Conservation (phyloP, 768 basidiomycete species). For the Mycena filopes region DNA sequence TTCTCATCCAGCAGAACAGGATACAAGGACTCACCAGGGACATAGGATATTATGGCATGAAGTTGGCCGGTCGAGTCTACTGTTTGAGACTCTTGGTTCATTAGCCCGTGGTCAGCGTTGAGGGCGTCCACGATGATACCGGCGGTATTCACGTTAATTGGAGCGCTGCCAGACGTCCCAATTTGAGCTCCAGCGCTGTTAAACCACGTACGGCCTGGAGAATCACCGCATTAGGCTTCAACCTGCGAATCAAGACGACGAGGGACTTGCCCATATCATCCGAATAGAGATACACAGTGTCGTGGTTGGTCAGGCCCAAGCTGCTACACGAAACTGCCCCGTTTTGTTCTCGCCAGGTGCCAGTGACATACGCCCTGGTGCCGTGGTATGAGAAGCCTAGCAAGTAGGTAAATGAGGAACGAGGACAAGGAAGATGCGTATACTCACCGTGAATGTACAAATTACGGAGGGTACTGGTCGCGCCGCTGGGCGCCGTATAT, state of each 20-base stretch:
- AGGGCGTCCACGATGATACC: slow-evolving; percentile 57
- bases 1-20: neutral
- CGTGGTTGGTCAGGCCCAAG: slow-evolving; percentile 58
- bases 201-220: slow-evolving; percentile 55
- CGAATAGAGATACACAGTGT: slow-evolving; percentile 58
- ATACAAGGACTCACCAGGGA: slow-evolving; percentile 48
- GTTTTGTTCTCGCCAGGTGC: slow-evolving; percentile 60
- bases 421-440: neutral
- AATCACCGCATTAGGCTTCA: neutral
- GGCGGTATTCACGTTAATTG: slow-evolving; percentile 54
- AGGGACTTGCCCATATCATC: slow-evolving; percentile 52
- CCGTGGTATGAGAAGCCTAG: slow-evolving; percentile 51
- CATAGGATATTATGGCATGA: slow-evolving; percentile 60
- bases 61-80: slow-evolving; percentile 57
- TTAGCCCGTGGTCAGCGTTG: slow-evolving; percentile 60
- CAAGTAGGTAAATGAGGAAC: neutral
- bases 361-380: slow-evolving; percentile 52
- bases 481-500: slow-evolving; percentile 55
- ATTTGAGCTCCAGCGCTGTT: slow-evolving; percentile 52
- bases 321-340: slow-evolving; percentile 54
- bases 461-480: slow-evolving; percentile 52
- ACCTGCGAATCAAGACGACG: neutral
- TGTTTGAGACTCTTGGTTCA: slow-evolving; percentile 63
- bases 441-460: slow-evolving; percentile 56
- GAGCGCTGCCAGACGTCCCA: slow-evolving; percentile 53